Base-by-base conservation (phyloP, 1,284 basidiomycete species). In the Marasmius sp. region DNA sequence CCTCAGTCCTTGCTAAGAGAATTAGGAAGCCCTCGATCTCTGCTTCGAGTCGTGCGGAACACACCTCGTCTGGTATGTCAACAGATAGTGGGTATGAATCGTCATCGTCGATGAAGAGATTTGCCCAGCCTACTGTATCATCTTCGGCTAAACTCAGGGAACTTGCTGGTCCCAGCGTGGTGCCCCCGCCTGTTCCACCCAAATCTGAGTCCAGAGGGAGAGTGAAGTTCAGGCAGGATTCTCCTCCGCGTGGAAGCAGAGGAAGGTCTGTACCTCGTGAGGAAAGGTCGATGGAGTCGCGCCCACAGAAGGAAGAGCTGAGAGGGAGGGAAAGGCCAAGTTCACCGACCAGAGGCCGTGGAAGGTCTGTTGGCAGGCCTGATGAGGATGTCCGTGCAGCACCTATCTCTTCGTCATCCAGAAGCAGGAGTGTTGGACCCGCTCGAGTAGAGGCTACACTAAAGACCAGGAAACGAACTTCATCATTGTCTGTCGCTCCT, bases 61-160 rank as follows among this genome's bases (percentile, higher is more conserved):
- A 22, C 27, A 53, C 37, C 11, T 52, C 48, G n/a, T 38, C 51
- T 47, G 50, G 63, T 71, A 82, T 69, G 82, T 79, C 58, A 16
- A 59, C 9, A 61, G 81, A 72, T n/a, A 38, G 34, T 36, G 52
- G 27, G 12, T 34, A 18, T 38, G 52, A 54, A 54, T 38, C 52
- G 38, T 27, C 34, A 14, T 45, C 43, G 6, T n/a, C 11, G 27
- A 16, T 36, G 38, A 54, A 18, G 20, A 54, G 52, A 36, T 38
- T 54, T 37, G 52, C 52, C 16, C 52, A 54, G 34, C 52, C 52
- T n/a, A 54, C 52, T 9, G 20, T 54, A 3, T 52, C 50, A 34
- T 54, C 52, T 36, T 34, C 52, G 38, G 52, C 34, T 11, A 54
- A 54, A 38, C 37, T 20, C 34, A 54, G 34, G 12, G 34, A 51